A percentile compares a stretch with the other conserved stretches of the same genome.
Evolutionary conservation across 306 rosid genomes (phyloP).

Genomic region (Parietaria judaica): DNA sequence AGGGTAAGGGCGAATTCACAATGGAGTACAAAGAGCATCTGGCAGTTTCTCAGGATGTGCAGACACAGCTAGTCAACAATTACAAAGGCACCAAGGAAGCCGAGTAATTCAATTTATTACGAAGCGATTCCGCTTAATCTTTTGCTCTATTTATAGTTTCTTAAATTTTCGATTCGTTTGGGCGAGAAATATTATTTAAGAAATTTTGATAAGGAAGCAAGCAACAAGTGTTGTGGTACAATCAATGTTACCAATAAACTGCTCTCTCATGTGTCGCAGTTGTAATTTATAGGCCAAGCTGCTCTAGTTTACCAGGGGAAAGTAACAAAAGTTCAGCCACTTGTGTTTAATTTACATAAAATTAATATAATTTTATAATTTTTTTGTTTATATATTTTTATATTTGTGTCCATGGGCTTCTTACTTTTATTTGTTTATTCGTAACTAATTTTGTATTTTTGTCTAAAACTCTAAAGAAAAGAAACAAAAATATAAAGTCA

Average conservation of each 20-base stretch:
- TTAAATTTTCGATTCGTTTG: slow-evolving; percentile 20
- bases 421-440: too few species aligned
- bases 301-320: not conserved
- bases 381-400: too few species aligned
- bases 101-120: slow-evolving; percentile 27
- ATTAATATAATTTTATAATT: too few species aligned
- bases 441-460: too few species aligned
- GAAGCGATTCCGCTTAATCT: slow-evolving; percentile 14
- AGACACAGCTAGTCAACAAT: slow-evolving; percentile 55
- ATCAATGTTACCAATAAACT: slow-evolving; percentile 13
- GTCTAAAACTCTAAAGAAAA: too few species aligned
- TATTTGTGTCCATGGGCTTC: too few species aligned
- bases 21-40: slow-evolving; percentile 95
- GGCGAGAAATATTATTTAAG: slow-evolving; percentile 21
- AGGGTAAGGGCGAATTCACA: slow-evolving; percentile 99
- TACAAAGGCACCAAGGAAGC: slow-evolving; percentile 58
- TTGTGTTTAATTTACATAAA: too few species aligned
- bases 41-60: slow-evolving; percentile 83
- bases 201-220: slow-evolving; percentile 35
- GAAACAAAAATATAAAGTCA: too few species aligned
- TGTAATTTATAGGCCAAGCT: slow-evolving; percentile 10
- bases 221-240: slow-evolving; percentile 17
- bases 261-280: not conserved
- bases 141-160: not conserved
- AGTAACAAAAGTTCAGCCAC: not conserved